A percentile compares a stretch with the other conserved stretches of the same genome.
These are phyloP conservation scores for Claviceps cyperi DNA, from an alignment of 2,329 filamentous ascomycete species.

Conservation along the genomic window DNA sequence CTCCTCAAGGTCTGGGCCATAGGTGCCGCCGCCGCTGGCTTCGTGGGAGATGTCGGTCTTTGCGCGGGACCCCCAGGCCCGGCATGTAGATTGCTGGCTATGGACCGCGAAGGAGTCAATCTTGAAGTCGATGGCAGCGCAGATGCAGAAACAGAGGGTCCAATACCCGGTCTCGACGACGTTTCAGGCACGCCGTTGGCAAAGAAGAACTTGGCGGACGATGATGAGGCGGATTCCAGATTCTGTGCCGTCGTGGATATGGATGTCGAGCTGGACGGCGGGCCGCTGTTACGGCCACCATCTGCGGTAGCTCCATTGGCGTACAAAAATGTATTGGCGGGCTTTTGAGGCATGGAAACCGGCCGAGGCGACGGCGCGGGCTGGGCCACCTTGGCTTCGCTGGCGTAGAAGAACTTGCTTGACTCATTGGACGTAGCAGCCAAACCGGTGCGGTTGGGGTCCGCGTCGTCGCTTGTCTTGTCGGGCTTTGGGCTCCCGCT, in stretches of 20 bases:
- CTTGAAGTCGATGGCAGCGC: slow-evolving; percentile 31
- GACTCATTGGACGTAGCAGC: slow-evolving; percentile 16
- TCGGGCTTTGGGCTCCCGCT: slow-evolving; percentile 41
- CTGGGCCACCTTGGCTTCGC: slow-evolving; percentile 46
- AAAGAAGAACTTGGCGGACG: slow-evolving; percentile 55
- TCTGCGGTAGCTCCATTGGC: slow-evolving; percentile 34
- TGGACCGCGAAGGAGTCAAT: slow-evolving; percentile 25
- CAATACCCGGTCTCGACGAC: slow-evolving; percentile 19
- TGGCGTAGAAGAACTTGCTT: slow-evolving; percentile 81
- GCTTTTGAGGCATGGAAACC: slow-evolving; percentile 29
- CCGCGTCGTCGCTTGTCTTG: slow-evolving; percentile 25
- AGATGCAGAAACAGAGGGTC: slow-evolving; percentile 28
- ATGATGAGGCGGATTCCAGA: slow-evolving; percentile 23
- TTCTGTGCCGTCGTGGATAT: slow-evolving; percentile 21
- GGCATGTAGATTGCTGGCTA: slow-evolving; percentile 16
- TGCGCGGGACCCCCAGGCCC: slow-evolving; percentile 13
- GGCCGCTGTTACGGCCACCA: slow-evolving; percentile 20
- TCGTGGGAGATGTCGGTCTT: slow-evolving; percentile 38
- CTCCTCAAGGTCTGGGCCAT: slow-evolving; percentile 9
- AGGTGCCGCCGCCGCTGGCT: slow-evolving; percentile 17
- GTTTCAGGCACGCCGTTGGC: slow-evolving; percentile 49
- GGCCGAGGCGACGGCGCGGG: slow-evolving; percentile 23
- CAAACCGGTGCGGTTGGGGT: slow-evolving; percentile 15
- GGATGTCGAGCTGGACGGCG: slow-evolving; percentile 15
- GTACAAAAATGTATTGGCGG: slow-evolving; percentile 37